Conservation (phyloP, 106 monocot species). For the Dioscorea dumetorum region DNA sequence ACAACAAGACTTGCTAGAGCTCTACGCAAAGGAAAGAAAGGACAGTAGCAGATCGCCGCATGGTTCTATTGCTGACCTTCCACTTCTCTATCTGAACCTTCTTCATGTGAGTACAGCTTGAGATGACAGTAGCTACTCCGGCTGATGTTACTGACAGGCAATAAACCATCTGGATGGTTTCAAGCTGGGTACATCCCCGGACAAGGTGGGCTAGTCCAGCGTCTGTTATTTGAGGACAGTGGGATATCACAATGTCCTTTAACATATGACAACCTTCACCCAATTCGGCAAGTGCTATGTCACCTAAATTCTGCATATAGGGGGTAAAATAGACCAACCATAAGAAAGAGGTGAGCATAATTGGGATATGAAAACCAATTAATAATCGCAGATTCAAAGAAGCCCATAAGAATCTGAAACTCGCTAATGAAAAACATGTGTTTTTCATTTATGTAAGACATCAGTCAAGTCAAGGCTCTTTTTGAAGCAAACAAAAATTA, state of each 20-base stretch:
- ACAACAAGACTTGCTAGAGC: conserved; percentile 25
- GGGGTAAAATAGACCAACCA: too few species aligned
- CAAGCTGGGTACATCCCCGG: conserved; percentile 55
- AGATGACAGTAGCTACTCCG: conserved; percentile 82
- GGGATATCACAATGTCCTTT: conserved; percentile 69
- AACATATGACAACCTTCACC: conserved; percentile 69
- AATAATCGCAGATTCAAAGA: too few species aligned
- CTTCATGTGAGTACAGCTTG: conserved; percentile 65
- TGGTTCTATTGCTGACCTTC: conserved; percentile 85
- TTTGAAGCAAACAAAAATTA: too few species aligned
- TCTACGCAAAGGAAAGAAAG: conserved; percentile 73
- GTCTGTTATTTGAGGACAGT: conserved; percentile 67
- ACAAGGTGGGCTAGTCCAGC: conserved; percentile 77
- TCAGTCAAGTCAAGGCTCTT: too few species aligned
- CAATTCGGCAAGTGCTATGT: conserved; percentile 65
- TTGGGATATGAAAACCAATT: not conserved
- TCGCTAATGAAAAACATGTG: too few species aligned
- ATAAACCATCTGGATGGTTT: conserved; percentile 91
- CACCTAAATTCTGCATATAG: conserved; percentile 53
- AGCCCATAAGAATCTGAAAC: too few species aligned
- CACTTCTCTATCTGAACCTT: conserved; percentile 83
- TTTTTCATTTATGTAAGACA: too few species aligned
- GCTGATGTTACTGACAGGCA: conserved; percentile 64
- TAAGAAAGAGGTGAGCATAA: not conserved
- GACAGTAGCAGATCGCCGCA: conserved; percentile 49